These are phyloP conservation scores for Auricularia heimuer DNA, from an alignment of 768 basidiomycete species.

Conservation along the genomic window DNA sequence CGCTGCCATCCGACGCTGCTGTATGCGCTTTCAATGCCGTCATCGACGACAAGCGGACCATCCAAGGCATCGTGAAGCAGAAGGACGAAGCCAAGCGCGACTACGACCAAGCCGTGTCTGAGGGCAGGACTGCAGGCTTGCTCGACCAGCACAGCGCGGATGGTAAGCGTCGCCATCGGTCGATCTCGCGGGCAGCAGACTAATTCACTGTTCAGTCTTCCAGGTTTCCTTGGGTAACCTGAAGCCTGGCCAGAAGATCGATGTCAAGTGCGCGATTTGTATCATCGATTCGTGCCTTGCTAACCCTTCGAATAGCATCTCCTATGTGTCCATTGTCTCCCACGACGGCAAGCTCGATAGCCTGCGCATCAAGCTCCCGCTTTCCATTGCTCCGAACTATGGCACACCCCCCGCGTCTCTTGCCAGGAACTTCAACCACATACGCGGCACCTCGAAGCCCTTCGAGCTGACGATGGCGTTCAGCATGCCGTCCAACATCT, in stretches of 20 bases:
- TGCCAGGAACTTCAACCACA: neutral
- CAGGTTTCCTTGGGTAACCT: neutral
- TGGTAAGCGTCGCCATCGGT: neutral
- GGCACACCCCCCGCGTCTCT: conserved; percentile 4
- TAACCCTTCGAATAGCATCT: neutral
- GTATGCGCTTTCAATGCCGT: conserved; percentile 46
- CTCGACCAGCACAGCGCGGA: conserved; percentile 24
- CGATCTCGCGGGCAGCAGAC: neutral
- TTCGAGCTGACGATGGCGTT: conserved; percentile 10
- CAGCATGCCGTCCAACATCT: conserved; percentile 9
- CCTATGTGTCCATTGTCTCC: neutral
- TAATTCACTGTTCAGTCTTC: neutral
- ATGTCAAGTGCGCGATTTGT: neutral
- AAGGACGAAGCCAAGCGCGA: conserved; percentile 32
- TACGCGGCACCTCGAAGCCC: conserved; percentile 1
- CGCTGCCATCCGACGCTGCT: conserved; percentile 44
- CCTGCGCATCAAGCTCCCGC: conserved; percentile 8
- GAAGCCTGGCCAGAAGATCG: neutral
- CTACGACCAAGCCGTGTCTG: conserved; percentile 31
- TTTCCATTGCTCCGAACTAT: conserved; percentile 10
- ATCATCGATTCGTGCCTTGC: neutral
- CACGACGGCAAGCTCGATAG: conserved; percentile 7
- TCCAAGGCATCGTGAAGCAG: conserved; percentile 42
- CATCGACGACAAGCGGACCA: conserved; percentile 31
- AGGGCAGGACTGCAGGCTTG: conserved; percentile 35